Evolutionary conservation across 176 grass and related monocot species (phyloP).

Genomic region (Olyra latifolia): DNA sequence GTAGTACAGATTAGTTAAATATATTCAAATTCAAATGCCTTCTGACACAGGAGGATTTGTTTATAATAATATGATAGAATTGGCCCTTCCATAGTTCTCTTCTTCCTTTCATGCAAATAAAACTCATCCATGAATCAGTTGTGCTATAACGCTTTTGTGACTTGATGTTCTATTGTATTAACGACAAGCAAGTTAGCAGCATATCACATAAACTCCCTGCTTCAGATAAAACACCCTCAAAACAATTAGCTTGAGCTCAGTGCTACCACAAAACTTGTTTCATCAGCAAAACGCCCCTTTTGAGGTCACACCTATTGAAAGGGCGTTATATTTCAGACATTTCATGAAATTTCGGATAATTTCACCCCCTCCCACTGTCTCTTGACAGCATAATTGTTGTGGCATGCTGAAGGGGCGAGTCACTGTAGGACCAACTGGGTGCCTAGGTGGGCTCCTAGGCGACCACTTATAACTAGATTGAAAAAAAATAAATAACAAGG

Average conservation of each 20-base stretch:
- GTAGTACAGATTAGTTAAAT: not conserved
- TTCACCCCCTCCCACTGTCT: not conserved
- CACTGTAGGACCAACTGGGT: not conserved
- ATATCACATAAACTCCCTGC: conserved; percentile 1
- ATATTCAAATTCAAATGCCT: conserved; percentile 12
- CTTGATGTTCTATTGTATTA: not conserved
- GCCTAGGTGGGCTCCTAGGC: not conserved
- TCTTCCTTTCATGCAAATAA: conserved; percentile 6
- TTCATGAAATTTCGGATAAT: not conserved
- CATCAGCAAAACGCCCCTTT: not conserved
- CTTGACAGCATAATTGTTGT: not conserved
- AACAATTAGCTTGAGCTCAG: not conserved
- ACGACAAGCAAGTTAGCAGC: not conserved
- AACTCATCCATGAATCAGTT: not conserved
- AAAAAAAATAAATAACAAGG: not conserved
- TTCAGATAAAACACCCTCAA: not conserved
- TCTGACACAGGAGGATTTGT: not conserved
- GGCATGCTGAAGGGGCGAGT: not conserved
- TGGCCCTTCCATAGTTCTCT: not conserved
- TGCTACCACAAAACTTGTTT: not conserved
- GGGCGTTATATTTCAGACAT: not conserved
- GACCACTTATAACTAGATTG: not conserved
- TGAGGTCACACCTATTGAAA: not conserved
- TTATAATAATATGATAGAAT: not conserved
- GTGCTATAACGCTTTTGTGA: not conserved